Evolutionary conservation across 805 yeast genomes (phyloP), one percentile per base, ranked within the genome.

Genomic region (Saccharomycopsis sp.): DNA sequence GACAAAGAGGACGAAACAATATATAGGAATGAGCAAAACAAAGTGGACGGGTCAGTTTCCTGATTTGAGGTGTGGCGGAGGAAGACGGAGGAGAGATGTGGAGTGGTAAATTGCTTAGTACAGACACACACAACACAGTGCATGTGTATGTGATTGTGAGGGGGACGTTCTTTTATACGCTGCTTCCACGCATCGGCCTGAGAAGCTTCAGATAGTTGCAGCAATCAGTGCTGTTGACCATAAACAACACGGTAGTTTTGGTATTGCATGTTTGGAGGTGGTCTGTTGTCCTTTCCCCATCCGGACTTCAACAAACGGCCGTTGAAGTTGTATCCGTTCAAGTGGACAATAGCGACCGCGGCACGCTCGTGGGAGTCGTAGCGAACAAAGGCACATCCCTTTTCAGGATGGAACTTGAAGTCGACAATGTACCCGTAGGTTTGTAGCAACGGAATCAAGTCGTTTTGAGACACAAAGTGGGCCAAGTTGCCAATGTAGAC

Each of bases 361-460:
- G 97, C 97, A 60, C 89, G 77, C 66, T 90, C 96, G 70, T 90
- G 97, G 50, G 89, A 78, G 66, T 87, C 96, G 68, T 84, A 89
- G 70, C 85, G 86, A 61, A 88, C 92, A 74, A 90, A 91, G 9
- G 96, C 96, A 73, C 92, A 90, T 3, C 92, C 94, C 62, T 81
- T 81, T 57, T 89, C 95, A 7, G 90, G 86, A 63, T 86, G 85
- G 65, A 87, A 80, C 70, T 87, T 86, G 67, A 90, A 82, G 64
- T 87, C 94, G 58, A 87, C 84, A 67, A 90, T 86, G 70, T 76
- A 88, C 3, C 97, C 97, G 68, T 89, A 89, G 64, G 80, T 84
- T 67, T 84, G 91, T 62, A 89, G 72, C 55, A 89, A 71, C 21
- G 92, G 89, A 57, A 86, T 76, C 65, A 90, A 74, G 62, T 88